Percentiles rank a stretch among this genome's conserved stretches.
phyloP scores from a whole-genome alignment of 441 rosid genomes.

The Flueggea neowawraea region DNA sequence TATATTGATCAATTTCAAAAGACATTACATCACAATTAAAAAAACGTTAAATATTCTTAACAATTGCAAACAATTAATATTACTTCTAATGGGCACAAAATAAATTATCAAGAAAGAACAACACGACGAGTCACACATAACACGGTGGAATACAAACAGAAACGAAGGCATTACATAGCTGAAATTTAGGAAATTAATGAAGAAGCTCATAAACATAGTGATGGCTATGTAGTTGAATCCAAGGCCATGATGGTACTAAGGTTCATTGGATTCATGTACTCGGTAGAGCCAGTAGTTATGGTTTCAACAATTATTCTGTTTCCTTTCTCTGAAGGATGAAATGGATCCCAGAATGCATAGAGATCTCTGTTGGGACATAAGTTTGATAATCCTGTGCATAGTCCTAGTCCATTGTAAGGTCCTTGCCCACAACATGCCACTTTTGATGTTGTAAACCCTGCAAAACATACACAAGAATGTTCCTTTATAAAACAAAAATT shows the following conservation, averaged over 20 bases:
- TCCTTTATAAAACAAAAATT: too few relatives aligned
- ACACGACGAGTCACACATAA: too few relatives aligned
- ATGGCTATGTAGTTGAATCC: constrained; percentile 5
- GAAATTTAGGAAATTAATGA: not conserved
- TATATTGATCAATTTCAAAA: too few relatives aligned
- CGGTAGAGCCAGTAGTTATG: constrained; percentile 14
- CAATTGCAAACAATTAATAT: too few relatives aligned
- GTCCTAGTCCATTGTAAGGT: constrained; percentile 22
- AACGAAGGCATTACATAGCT: too few relatives aligned
- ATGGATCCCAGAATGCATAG: constrained; percentile 30
- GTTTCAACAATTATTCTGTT: constrained; percentile 16
- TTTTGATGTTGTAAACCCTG: constrained; percentile 22
- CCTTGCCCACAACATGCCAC: constrained; percentile 31
- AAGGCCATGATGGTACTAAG: constrained; percentile 25
- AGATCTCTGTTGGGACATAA: constrained; percentile 22
- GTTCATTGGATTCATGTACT: constrained; percentile 32
- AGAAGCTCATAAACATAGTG: not conserved
- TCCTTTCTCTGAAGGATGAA: constrained; percentile 33
- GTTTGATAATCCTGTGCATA: constrained; percentile 25
- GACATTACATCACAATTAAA: too few relatives aligned
- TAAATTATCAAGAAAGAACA: too few relatives aligned
- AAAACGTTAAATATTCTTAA: too few relatives aligned
- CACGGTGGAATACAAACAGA: too few relatives aligned
- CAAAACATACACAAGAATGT: not conserved
- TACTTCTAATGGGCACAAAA: too few relatives aligned